Base-by-base conservation (phyloP, 352 stramenopile species). In the Globisporangium parvum region DNA sequence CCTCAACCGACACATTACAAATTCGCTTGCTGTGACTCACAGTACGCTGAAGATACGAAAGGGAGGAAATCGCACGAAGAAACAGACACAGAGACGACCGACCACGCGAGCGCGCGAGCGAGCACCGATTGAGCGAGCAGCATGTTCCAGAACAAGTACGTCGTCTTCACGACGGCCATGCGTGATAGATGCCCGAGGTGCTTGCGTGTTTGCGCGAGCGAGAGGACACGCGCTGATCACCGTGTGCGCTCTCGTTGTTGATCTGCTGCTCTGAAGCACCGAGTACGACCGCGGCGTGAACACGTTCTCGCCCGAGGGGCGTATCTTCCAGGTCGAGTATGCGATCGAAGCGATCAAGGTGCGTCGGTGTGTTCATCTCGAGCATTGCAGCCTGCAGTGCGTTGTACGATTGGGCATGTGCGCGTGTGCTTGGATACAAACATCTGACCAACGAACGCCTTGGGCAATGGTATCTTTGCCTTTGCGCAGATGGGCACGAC, bases 211-310 rank as follows among this genome's bases (percentile, higher is more conserved):
- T 42, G 8, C n/a, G 26, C n/a, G 14, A 50, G n/a, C 4, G 17
- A 8, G 11, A 28, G 47, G 10, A 45, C 21, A 37, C 5, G 31
- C 10, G 31, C 31, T 37, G 31, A 37, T 8, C 12, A 8, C 31
- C 5, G 12, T 37, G 31, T 37, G 31, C 10, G 31, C 10, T 37
- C 5, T 51, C 8, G 4, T 51, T 53, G 0, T 47, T 6, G 17
- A 26, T 2, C 3, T 51, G 0, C 14, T 47, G 31, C 21, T 59
- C 15, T 48, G 26, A 45, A 97, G 95, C 68, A 98, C 91, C 51
- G 97, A 99, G 80, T 99, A 99, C 72, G 97, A 99, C 80, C 91
- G 97, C 59, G 97, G 97, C 63, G 97, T 99, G 33, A 99, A 99
- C 84, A 99, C 97, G 23, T 99, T 99, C 71, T 98, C 93, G 63